Evolutionary conservation across 352 stramenopile species (phyloP).

Genomic region (Phytophthora pinifolia): DNA sequence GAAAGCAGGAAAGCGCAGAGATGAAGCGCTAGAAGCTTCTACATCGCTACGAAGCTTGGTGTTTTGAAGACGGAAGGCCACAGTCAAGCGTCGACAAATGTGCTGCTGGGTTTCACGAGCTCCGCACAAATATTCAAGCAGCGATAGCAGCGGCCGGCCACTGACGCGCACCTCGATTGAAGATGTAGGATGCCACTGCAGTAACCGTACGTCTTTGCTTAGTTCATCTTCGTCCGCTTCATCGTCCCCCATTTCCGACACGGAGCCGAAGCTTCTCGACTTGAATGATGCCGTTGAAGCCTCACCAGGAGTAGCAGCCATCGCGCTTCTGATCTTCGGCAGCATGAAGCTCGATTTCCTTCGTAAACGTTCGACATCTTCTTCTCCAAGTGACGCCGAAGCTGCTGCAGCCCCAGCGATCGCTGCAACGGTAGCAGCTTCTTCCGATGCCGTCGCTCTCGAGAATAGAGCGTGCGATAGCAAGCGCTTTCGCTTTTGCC

Average conservation of each 20-base stretch:
- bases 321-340: conserved; percentile 33
- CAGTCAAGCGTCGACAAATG: conserved; percentile 49
- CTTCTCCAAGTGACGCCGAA: conserved; percentile 24
- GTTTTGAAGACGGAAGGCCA: conserved; percentile 51
- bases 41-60: conserved; percentile 1
- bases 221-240: conserved; percentile 36
- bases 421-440: conserved; percentile 18
- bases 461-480: conserved; percentile 43
- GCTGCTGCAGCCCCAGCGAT: conserved; percentile 21
- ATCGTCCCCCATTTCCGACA: conserved; percentile 11
- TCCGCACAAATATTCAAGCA: conserved; percentile 58
- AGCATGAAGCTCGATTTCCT: conserved; percentile 54
- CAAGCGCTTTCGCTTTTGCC: conserved; percentile 68
- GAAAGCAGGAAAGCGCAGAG: conserved; percentile 32
- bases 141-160: conserved; percentile 36
- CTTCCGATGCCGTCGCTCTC: conserved; percentile 10
- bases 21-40: neutral
- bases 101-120: conserved; percentile 50
- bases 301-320: conserved; percentile 5
- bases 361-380: conserved; percentile 28
- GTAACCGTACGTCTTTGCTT: conserved; percentile 32
- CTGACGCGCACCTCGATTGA: conserved; percentile 33
- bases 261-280: conserved; percentile 11
- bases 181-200: conserved; percentile 61
- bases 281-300: conserved; percentile 6